Evolutionary conservation across 192 early-diverging fungal species (phyloP).

Genomic region (Backusella macrospora): DNA sequence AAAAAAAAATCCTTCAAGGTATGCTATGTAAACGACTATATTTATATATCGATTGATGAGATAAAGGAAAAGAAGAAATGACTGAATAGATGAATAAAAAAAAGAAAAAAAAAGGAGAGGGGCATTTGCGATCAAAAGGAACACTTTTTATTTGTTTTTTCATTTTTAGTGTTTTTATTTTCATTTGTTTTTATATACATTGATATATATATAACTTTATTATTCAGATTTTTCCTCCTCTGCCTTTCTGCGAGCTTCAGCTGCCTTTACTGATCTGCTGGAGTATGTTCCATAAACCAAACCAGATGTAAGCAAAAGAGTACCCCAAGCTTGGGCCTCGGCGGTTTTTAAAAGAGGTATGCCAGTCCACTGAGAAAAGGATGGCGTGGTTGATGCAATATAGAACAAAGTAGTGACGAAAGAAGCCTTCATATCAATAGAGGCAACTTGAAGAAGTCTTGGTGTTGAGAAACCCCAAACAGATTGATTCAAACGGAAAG

Average conservation of each 20-base stretch:
- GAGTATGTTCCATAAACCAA: constrained; percentile 21
- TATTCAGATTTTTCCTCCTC: background rate
- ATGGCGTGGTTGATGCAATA: constrained; percentile 24
- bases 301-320: constrained; percentile 25
- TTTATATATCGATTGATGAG: too few species aligned
- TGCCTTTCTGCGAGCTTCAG: background rate
- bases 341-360: constrained; percentile 11
- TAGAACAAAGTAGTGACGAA: constrained; percentile 38
- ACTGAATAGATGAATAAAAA: too few species aligned
- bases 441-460: constrained; percentile 27
- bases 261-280: background rate
- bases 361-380: constrained; percentile 21
- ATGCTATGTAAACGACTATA: too few species aligned
- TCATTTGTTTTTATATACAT: background rate
- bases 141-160: background rate
- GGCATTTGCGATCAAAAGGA: background rate
- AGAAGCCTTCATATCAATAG: constrained; percentile 31
- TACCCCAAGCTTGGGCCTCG: constrained; percentile 37
- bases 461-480: constrained; percentile 42
- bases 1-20: too few species aligned
- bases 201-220: background rate
- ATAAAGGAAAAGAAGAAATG: too few species aligned
- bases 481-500: constrained; percentile 37
- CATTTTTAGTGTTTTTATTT: background rate
- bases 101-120: too few species aligned